phyloP scores from a whole-genome alignment of 2,329 filamentous ascomycete species.

The Fusarium sp. region DNA sequence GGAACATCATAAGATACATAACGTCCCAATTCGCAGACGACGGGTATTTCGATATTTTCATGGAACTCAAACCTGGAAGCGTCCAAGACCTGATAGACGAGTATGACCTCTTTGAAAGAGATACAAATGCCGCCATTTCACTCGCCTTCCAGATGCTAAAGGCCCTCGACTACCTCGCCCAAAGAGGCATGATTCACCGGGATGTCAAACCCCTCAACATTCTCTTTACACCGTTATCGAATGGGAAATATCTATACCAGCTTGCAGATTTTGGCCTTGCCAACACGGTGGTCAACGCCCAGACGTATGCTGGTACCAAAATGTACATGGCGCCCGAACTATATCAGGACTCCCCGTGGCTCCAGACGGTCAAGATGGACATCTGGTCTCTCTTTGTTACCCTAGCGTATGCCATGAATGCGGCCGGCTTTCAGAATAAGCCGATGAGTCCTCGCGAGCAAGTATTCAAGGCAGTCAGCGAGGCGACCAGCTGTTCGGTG shows the following conservation, averaged over 20 bases:
- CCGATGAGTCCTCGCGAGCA: too few relatives aligned
- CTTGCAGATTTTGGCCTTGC: background rate
- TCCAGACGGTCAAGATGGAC: slow-evolving; percentile 39
- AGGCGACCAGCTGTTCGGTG: background rate
- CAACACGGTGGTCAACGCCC: background rate
- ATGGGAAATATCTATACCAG: background rate
- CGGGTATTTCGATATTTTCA: background rate
- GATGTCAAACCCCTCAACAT: slow-evolving; percentile 38
- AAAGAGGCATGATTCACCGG: slow-evolving; percentile 26
- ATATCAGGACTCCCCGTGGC: background rate
- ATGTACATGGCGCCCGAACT: slow-evolving; percentile 24
- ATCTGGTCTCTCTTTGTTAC: slow-evolving; percentile 45
- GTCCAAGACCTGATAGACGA: background rate
- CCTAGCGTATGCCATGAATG: background rate
- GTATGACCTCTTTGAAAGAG: background rate
- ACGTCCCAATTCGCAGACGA: background rate
- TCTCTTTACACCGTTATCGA: background rate
- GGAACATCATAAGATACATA: background rate
- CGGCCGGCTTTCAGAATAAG: background rate
- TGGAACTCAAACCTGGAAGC: background rate
- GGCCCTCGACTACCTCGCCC: background rate
- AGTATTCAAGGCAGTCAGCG: background rate
- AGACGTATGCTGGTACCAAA: background rate
- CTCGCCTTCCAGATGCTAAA: background rate
- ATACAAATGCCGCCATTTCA: too few relatives aligned